phyloP scores from a whole-genome alignment of 2,329 filamentous ascomycete genomes.

The Alternaria novae-zelandiae region DNA sequence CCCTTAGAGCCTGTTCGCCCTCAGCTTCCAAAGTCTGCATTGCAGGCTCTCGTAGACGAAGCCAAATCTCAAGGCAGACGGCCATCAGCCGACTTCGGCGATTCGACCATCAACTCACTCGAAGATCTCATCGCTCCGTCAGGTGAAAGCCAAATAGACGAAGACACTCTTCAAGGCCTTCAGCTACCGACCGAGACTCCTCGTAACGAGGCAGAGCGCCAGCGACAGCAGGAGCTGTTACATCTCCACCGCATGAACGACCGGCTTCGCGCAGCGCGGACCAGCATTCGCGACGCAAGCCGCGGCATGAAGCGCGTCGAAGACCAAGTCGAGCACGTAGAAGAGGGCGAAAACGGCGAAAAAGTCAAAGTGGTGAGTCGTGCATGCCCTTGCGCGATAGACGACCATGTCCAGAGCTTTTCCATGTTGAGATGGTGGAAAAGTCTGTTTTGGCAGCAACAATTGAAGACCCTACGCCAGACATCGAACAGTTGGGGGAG shows the following conservation, averaged over 20 bases:
- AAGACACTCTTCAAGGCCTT: constrained; percentile 43
- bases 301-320: constrained; percentile 52
- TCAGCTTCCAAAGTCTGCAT: constrained; percentile 41
- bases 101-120: constrained; percentile 56
- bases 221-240: constrained; percentile 50
- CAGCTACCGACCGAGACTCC: constrained; percentile 35
- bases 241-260: constrained; percentile 53
- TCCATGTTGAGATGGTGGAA: constrained; percentile 34
- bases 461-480: constrained; percentile 23
- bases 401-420: constrained; percentile 11
- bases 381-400: constrained; percentile 28
- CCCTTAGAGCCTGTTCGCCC: constrained; percentile 20
- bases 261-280: constrained; percentile 48
- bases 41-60: constrained; percentile 51
- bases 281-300: constrained; percentile 53
- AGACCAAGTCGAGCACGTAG: constrained; percentile 46
- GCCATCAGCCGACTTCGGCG: constrained; percentile 46
- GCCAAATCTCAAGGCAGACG: constrained; percentile 34
- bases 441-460: constrained; percentile 35
- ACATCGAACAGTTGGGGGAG: constrained; percentile 13
- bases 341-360: constrained; percentile 21
- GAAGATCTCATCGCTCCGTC: constrained; percentile 51
- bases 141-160: constrained; percentile 33
- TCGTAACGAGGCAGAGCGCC: constrained; percentile 50
- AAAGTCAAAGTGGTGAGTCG: constrained; percentile 16